Percentiles rank a stretch among this genome's conserved stretches.
These are phyloP conservation scores for Salix viminalis DNA, from an alignment of 345 rosid genomes.

Conservation along the genomic window DNA sequence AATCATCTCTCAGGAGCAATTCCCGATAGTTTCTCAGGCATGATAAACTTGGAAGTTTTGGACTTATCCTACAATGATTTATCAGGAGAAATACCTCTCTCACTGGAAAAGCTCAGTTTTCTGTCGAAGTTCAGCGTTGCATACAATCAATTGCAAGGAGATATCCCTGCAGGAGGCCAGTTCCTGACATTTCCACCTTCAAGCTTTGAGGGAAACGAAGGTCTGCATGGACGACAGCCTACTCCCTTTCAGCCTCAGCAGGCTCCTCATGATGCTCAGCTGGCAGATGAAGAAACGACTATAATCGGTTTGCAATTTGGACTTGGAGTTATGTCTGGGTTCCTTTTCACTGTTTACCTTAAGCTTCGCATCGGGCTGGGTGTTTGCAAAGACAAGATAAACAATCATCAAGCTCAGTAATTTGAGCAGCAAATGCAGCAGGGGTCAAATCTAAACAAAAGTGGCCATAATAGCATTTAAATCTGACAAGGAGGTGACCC, in stretches of 20 bases:
- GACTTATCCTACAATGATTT: conserved; percentile 17
- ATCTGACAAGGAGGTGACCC: background rate
- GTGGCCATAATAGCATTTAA: no score
- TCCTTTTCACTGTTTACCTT: conserved; percentile 6
- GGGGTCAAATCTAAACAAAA: no score
- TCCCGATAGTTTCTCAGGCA: conserved; percentile 13
- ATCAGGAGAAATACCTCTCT: conserved; percentile 24
- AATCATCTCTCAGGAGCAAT: conserved; percentile 19
- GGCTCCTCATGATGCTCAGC: background rate
- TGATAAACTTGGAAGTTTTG: conserved; percentile 20
- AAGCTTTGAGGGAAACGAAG: conserved; percentile 30
- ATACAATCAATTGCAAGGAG: conserved; percentile 27
- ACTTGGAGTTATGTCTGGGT: conserved; percentile 24
- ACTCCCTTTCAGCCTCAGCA: background rate
- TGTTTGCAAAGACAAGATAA: background rate
- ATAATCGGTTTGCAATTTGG: conserved; percentile 11
- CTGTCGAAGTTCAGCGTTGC: conserved; percentile 19
- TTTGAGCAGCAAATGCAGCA: background rate
- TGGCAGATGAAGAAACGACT: background rate
- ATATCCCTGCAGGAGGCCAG: conserved; percentile 25
- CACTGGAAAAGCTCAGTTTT: conserved; percentile 23
- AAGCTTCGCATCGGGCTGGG: conserved; percentile 33
- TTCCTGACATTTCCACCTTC: conserved; percentile 27
- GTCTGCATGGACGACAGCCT: background rate
- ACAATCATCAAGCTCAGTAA: background rate